Evolutionary conservation across 73 alveolate genomes (phyloP), one percentile per base, ranked within the genome.

Genomic region (Tetrahymena borealis): DNA sequence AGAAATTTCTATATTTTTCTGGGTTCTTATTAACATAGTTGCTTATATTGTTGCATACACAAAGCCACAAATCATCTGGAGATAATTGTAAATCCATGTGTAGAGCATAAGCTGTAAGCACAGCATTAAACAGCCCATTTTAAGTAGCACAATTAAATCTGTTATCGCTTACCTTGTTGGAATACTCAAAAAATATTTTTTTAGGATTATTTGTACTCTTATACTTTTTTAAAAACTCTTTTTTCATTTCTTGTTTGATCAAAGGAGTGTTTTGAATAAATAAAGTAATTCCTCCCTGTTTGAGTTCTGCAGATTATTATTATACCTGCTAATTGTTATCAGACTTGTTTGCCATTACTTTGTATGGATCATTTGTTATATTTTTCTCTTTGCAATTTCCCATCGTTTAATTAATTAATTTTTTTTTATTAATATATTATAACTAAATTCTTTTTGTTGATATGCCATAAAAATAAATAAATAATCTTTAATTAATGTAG

Each of bases 41-140:
- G 31, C 92, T 39, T 31, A 93, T 91, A 20, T 91, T 39, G 28
- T 90, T 32, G 31, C 42, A 38, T 32, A 93, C 91, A 20, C 33
- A 42, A 31, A 91, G 38, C 91, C 91, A 93, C 18, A 93, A 33
- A 41, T 90, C 94, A 93, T 93, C 96, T 2, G 96, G 94, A 40
- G 94, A 39, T 7, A 93, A 41, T 32, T 36, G 32, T 38, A 93
- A 91, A 33, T 94, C 92, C 37, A 90, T 41, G 91, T 93, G 96
- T 15, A 90, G 77, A 5, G 77, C 79, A 33, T 93, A 93, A 4
- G 96, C 92, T 39, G 40, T 31, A 8, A 33, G 78, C 9, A 93
- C 36, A 10, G 93, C 33, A 36, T 90, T 38, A 32, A 91, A 60
- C 10, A 60, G 28, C 6, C 85, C 85, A 60, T 60, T 60, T 60